Base-by-base conservation (phyloP, 495 filamentous ascomycete species). In the Aspergillus steynii region DNA sequence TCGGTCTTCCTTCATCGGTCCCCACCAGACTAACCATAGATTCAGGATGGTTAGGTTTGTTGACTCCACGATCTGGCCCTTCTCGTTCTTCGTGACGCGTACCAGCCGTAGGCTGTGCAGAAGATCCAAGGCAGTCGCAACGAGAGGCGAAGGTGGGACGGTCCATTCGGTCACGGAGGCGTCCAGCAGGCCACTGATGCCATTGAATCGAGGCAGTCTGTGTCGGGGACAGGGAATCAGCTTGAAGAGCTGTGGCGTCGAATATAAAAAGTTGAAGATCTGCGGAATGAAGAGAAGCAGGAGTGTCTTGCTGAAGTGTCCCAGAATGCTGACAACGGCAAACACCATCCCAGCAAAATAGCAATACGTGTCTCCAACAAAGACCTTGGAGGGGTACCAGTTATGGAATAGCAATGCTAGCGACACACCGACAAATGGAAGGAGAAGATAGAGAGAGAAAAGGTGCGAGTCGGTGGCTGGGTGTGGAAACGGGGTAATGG, bases 261-360 rank as follows among this genome's bases (percentile, higher is more conserved):
- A 97, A 74, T 97, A 99, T 57, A 96, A 50, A 70, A 97, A 98
- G 73, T 99, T 99, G 82, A 96, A 91, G 61, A 93, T 91, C 76
- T 99, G 95, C 20, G 95, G 95, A 14, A 98, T 82, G 64, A 99
- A 89, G 1, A 98, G 80, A 54, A 98, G 82, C 45, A 97, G 83
- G 48, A 99, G 80, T 25, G 95, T 99, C 78, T 99, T 99, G 80
- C 90, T 93, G 75, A 99, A 99, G 76, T 99, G 95, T 1, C 95
- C 95, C 27, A 97, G 80, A 60, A 99, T 97, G 52, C 91, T 92
- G 61, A 98, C 95, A 56, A 97, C 93, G 20, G 93, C 96, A 68
- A 99, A 98, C 10, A 97, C 91, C 93, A 98, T 99, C 59, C 95
- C 95, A 0, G 95, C 94, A 67, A 99, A 96, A 74, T 99, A 99